Evolutionary conservation across 2,329 filamentous ascomycete species (phyloP).

Genomic region (Phialophora chinensis): DNA sequence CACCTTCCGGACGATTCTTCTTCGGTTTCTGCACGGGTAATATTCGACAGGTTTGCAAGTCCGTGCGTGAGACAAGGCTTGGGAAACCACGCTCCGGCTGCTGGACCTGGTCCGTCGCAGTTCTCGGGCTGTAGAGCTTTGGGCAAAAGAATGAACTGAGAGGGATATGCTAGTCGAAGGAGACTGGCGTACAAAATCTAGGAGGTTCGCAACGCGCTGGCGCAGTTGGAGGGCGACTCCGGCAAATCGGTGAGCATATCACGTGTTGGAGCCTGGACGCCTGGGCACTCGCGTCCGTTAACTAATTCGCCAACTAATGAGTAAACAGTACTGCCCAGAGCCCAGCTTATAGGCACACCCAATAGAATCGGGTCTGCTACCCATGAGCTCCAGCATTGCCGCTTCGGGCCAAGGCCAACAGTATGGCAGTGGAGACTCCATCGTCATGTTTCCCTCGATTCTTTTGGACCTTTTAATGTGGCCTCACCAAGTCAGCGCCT

Average conservation of each 20-base stretch:
- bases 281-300: neutral
- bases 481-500: neutral
- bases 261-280: neutral
- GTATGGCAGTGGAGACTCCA: neutral
- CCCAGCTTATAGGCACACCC: neutral
- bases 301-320: neutral
- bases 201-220: neutral
- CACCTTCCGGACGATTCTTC: neutral
- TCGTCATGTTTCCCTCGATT: conserved; percentile 10
- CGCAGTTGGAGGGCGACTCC: neutral
- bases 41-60: neutral
- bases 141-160: neutral
- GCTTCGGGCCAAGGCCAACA: neutral
- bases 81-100: neutral
- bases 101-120: neutral
- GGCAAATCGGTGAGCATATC: neutral
- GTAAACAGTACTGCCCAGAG: neutral
- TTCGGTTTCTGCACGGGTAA: neutral
- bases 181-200: neutral
- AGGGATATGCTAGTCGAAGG: neutral
- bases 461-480: conserved; percentile 4
- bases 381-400: neutral
- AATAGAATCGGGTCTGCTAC: neutral
- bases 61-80: neutral
- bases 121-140: neutral